Evolutionary conservation across 192 early-diverging fungal genomes (phyloP), one percentile per base, ranked within the genome.

Genomic region (Mycoemilia scoparia): DNA sequence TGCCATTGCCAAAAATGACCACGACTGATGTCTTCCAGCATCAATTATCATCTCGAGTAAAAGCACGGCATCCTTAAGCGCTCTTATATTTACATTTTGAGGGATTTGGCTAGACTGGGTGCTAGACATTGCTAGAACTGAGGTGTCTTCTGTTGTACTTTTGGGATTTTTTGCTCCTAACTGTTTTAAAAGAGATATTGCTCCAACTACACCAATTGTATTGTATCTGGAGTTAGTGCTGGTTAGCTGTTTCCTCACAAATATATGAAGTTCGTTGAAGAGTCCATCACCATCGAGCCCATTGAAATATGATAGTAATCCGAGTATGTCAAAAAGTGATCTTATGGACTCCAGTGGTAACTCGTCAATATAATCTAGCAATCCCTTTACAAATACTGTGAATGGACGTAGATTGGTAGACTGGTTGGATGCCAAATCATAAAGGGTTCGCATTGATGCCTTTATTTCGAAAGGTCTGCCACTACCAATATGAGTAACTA

Each of bases 401-500:
- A 70, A 81, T 14, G 61, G 63, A 9, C 67, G 62, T 24, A 84
- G 44, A 16, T 54, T 52, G 10, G 46, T 25, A 8, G 72, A 51
- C 19, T 68, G 55, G 1, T 24, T 37, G 10, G 57, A 39, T 3
- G 69, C 71, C 7, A 84, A 59, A 10, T 62, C 43, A 28, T 70
- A 48, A 14, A 69, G 41, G 1, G 73, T 66, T 5, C 55, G 48
- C 9, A 78, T 28, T 0, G 78, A 70, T 1, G 74, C 67, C 43
- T 79, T 69, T 13, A 78, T 61, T 32, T 80, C 76, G 35, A 58
- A 47, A 6, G 36, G 34, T 35, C 65, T 62, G 5, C 77, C 77
- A 30, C 78, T 81, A 24, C 78, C 81, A 26, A 84, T 75, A 37
- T 84, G 81, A 11, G 72, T 71, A 1, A 78, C 74, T 20, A 84